Evolutionary conservation across 176 grass and related monocot genomes (phyloP).

Genomic region (Cymbopogon citratus): DNA sequence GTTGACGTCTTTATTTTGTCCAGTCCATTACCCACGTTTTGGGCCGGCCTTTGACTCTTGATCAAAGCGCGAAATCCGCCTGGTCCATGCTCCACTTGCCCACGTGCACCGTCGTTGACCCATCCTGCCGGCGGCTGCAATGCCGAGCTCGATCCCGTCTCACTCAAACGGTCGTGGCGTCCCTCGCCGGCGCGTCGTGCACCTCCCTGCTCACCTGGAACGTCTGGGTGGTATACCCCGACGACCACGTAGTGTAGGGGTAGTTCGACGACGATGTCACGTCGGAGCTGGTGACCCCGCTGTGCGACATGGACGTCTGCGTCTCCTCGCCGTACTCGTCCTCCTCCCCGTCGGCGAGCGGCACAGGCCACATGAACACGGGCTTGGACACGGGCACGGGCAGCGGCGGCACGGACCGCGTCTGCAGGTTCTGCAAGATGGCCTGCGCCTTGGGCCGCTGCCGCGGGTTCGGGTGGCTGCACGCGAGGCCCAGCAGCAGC

Average conservation of each 20-base stretch:
- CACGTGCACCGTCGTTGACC: constrained; percentile 26
- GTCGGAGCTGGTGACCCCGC: constrained; percentile 8
- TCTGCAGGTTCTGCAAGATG: constrained; percentile 52
- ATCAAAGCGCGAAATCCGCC: background rate
- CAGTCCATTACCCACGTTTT: background rate
- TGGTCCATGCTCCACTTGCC: background rate
- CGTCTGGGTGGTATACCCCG: constrained; percentile 39
- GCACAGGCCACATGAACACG: constrained; percentile 63
- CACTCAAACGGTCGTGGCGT: constrained; percentile 27
- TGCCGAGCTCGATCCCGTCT: too few species aligned
- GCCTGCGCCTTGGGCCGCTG: constrained; percentile 53
- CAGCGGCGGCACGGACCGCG: constrained; percentile 30
- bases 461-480: constrained; percentile 70
- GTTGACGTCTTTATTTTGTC: background rate
- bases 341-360: background rate
- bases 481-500: constrained; percentile 76
- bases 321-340: background rate
- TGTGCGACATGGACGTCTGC: background rate
- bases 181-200: constrained; percentile 19
- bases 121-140: background rate
- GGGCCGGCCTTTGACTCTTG: background rate
- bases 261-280: constrained; percentile 46
- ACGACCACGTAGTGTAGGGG: constrained; percentile 38
- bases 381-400: constrained; percentile 56
- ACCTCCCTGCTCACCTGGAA: constrained; percentile 35